Base-by-base conservation (phyloP, 768 basidiomycete species). In the Naganishia vaughanmartiniae region DNA sequence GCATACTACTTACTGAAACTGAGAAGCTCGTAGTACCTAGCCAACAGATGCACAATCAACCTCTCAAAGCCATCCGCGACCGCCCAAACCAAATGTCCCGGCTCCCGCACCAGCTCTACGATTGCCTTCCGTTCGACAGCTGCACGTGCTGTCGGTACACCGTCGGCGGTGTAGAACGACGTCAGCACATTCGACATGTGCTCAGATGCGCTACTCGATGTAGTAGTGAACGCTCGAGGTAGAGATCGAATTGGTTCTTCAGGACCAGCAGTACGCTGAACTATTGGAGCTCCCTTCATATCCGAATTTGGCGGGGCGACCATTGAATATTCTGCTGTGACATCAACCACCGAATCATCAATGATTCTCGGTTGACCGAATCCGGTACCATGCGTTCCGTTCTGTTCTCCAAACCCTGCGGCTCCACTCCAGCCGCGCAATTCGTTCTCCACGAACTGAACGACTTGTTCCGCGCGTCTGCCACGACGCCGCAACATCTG, bases 51-150 rank as follows among this genome's bases (percentile, higher is more conserved):
- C 4, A 80, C 73, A 4, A 81, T 76, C 48, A 79, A 66, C 63
- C 80, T 54, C 54, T 81, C 80, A 54, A 79, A 81, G 6, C 70
- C 65, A 45, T 81, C 80, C 17, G 73, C 65, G 6, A 79, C 68
- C 2, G 72, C 71, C 79, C 79, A 78, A 9, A 77, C 75, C 9
- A 79, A 51, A 75, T 81, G 80, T n/a, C 73, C 78, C 7, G 78
- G 77, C n/a, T 75, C 73, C 51, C 78, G 53, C 26, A 78, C 76
- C 14, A 78, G 56, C 54, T 79, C 79, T 51, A 79, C 34, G 21
- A 81, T 73, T 26, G 77, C 73, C 1, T 76, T 74, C 3, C 74
- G 66, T 10, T 63, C n/a, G 28, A 12, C 17, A 9, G 67, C 48
- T 19, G 36, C 28, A 48, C 26, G 42, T 31, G n/a, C 34, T 36